Conservation (phyloP, 2,329 filamentous ascomycete species). For the Venturia asperata region DNA sequence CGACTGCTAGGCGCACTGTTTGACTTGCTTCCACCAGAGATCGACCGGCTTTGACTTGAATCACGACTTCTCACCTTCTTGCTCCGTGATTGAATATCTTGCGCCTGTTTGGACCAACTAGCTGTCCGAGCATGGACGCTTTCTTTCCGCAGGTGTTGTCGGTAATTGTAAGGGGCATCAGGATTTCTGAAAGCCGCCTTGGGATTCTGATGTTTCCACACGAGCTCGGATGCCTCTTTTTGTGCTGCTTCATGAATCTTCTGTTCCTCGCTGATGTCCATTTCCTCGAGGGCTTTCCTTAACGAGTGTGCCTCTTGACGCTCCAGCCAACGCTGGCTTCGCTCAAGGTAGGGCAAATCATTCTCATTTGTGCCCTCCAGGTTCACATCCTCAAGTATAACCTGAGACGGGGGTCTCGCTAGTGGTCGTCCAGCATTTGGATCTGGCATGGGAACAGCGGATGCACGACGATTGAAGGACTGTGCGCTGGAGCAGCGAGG, state of each 20-base stretch:
- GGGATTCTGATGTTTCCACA: slow-evolving; percentile 68
- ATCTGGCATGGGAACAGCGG: slow-evolving; percentile 25
- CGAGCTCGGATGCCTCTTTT: slow-evolving; percentile 69
- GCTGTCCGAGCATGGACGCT: slow-evolving; percentile 31
- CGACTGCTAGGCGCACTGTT: slow-evolving; percentile 26
- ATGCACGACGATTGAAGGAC: slow-evolving; percentile 29
- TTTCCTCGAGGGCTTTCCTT: slow-evolving; percentile 64
- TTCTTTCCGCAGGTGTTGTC: slow-evolving; percentile 58
- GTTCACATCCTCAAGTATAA: slow-evolving; percentile 3
- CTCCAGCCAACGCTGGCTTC: slow-evolving; percentile 70
- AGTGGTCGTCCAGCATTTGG: slow-evolving; percentile 30
- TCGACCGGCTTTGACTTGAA: slow-evolving; percentile 32
- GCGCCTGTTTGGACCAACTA: slow-evolving; percentile 22
- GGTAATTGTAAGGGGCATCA: slow-evolving; percentile 47
- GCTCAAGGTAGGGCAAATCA: slow-evolving; percentile 59
- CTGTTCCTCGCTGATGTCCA: slow-evolving; percentile 58
- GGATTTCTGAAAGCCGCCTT: slow-evolving; percentile 55
- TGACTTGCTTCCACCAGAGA: slow-evolving; percentile 5
- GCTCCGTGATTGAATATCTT: slow-evolving; percentile 16
- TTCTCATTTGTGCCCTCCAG: slow-evolving; percentile 40
- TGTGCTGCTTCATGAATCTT: slow-evolving; percentile 64
- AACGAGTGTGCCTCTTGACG: slow-evolving; percentile 68
- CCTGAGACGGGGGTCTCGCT: slow-evolving; percentile 27
- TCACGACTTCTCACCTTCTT: slow-evolving; percentile 26
- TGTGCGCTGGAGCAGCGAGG: slow-evolving; percentile 28